Percentiles rank a stretch among this genome's conserved stretches.
phyloP scores from a whole-genome alignment of 768 basidiomycete genomes.

The Floccularia luteovirens region DNA sequence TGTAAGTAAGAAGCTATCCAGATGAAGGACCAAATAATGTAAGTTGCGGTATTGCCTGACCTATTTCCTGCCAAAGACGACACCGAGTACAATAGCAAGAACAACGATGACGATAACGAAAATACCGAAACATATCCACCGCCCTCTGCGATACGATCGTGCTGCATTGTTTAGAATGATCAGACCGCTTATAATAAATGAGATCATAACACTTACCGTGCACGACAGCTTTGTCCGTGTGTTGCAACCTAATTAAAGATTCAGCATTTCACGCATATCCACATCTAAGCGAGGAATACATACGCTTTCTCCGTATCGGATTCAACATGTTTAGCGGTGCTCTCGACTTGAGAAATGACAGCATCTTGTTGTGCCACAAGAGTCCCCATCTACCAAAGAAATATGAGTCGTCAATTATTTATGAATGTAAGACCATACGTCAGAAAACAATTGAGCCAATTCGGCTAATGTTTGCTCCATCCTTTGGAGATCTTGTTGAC shows the following conservation, averaged over 20 bases:
- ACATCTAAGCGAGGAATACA: slow-evolving; percentile 12
- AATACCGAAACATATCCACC: slow-evolving; percentile 81
- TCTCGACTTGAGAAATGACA: slow-evolving; percentile 55
- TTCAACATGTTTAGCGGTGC: slow-evolving; percentile 54
- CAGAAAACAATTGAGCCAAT: slow-evolving; percentile 81
- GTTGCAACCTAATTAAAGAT: slow-evolving; percentile 34
- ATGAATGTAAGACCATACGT: slow-evolving; percentile 33
- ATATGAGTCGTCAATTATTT: background rate
- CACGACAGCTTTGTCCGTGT: slow-evolving; percentile 62
- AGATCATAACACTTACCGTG: slow-evolving; percentile 25
- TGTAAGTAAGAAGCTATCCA: no score
- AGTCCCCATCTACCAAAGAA: slow-evolving; percentile 55
- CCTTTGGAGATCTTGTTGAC: slow-evolving; percentile 77
- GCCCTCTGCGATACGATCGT: slow-evolving; percentile 64
- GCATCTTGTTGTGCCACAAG: slow-evolving; percentile 79
- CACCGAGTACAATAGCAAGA: slow-evolving; percentile 51
- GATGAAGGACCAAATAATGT: no score
- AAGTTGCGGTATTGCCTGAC: no score
- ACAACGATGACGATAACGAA: slow-evolving; percentile 46
- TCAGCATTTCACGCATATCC: slow-evolving; percentile 2
- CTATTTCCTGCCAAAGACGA: slow-evolving; percentile 23
- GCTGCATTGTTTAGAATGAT: slow-evolving; percentile 7
- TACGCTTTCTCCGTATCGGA: slow-evolving; percentile 68
- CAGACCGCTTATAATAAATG: slow-evolving; percentile 3
- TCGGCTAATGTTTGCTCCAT: slow-evolving; percentile 88